Base-by-base conservation (phyloP, 176 grass and related monocot species). In the Juncus effusus region DNA sequence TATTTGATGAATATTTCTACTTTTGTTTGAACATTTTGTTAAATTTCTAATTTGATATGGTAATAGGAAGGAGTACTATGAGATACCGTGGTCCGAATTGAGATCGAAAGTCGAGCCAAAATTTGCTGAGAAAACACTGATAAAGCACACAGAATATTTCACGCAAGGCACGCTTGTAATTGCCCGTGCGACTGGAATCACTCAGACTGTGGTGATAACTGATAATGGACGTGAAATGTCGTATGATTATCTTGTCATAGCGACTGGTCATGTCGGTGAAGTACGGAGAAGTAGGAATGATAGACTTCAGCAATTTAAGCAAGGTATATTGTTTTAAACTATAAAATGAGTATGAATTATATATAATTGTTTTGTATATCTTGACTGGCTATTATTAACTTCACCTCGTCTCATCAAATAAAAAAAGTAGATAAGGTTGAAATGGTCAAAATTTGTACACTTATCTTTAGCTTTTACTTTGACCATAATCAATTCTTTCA, bases 41-140 rank as follows among this genome's bases (percentile, higher is more conserved):
- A 28, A 63, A 14, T 28, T 28, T 28, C 19, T 16, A 47, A 36
- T 44, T 7, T 12, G 19, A 28, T 38, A 55, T 47, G 6, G 44
- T 28, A 28, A 60, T 70, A 86, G 83, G 65, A 92, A 92, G 70
- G 88, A 87, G 62, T 92, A 87, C 59, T 87, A 87, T 36, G 88
- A 92, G 83, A 79, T 92, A 40, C 78, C 84, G 3, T 92, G 88
- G 88, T 83, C 74, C n/a, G 87, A 84, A 61, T 40, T 92, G n/a
- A 81, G 88, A n/a, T 77, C 88, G 13, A 87, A 79, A 67, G 78
- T 87, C 14, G 80, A 92, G 0, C 84, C 77, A 3, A 1, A 69
- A 4, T 51, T 74, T 10, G 66, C 82, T 42, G 81, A 79, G 36
- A 82, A 74, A 47, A 74, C 88, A 0, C 58, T 92, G 47, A 76